Percentiles rank a stretch among this genome's conserved stretches.
phyloP scores from a whole-genome alignment of 108 stramenopile species.

The Nitzschia sp. region DNA sequence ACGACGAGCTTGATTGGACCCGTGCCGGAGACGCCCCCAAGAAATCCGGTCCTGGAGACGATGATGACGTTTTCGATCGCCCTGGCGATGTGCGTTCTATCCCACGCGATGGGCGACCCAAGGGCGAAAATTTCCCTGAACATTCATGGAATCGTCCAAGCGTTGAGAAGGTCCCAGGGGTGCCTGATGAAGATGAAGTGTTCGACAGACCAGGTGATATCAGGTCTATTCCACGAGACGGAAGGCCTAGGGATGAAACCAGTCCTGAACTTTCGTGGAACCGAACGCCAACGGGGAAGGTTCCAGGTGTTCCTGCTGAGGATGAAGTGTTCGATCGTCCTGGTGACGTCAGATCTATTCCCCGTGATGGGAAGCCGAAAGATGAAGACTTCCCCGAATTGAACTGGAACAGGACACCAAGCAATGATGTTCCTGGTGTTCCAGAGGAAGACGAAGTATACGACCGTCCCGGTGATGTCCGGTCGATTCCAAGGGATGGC shows the following conservation, averaged over 20 bases:
- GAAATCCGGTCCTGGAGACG: background rate
- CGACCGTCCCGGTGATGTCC: constrained; percentile 30
- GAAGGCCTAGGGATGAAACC: constrained; percentile 6
- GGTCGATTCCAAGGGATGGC: constrained; percentile 30
- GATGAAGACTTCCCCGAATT: constrained; percentile 26
- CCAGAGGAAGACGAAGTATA: constrained; percentile 30
- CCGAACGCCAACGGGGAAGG: constrained; percentile 2
- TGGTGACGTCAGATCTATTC: constrained; percentile 28
- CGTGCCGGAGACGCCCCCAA: background rate
- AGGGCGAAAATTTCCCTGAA: constrained; percentile 6
- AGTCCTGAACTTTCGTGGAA: constrained; percentile 14
- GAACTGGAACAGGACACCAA: constrained; percentile 18
- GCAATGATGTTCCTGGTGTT: constrained; percentile 9
- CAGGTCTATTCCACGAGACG: constrained; percentile 18
- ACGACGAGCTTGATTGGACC: constrained; percentile 13
- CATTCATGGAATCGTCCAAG: background rate
- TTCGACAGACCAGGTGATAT: constrained; percentile 20
- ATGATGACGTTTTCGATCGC: constrained; percentile 10
- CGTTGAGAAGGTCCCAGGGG: constrained; percentile 19
- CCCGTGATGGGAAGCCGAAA: constrained; percentile 33
- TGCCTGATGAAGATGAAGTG: constrained; percentile 23
- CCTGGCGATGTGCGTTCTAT: constrained; percentile 25
- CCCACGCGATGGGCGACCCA: constrained; percentile 22
- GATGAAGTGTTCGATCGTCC: constrained; percentile 29
- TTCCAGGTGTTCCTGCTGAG: constrained; percentile 19